Base-by-base conservation (phyloP, 225 moss, liverwort and hornwort species). In the Sphagnum tenellum region DNA sequence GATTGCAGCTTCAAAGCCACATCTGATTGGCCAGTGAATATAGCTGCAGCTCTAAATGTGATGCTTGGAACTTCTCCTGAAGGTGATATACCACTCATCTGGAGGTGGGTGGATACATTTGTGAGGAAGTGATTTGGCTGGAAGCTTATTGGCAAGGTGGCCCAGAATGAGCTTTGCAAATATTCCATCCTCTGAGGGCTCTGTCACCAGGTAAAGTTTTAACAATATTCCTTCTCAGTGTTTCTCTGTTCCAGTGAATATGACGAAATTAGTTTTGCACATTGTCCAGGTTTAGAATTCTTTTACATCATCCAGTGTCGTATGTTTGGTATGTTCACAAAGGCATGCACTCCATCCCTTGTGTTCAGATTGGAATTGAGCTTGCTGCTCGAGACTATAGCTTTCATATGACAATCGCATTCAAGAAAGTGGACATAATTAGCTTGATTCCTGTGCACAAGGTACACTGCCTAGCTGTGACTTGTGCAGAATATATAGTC, bases 381-480 rank as follows among this genome's bases (percentile, higher is more conserved):
- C 77, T 86, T 64, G 82, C 82, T 50, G 79, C 86, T 55, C 73
- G 77, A 49, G 86, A 86, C 60, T 86, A 82, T 45, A 71, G 70
- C 50, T 54, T 86, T 56, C 82, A 86, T 58, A 77, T 79, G 29
- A 51, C 82, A 12, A 73, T 75, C 2, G 79, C 86, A 4, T 86
- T 86, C 47, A 82, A 70, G 72, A 86, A 75, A 63, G 8, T 45
- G 7, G 86, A 86, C 62, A 69, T 86, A 55, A 61, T 86, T 12
- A 86, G 86, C 79, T 82, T 86, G 86, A 77, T 86, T 46, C 86
- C 86, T 3, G 79, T 82, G 12, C 80, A 86, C 58, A 86, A 86
- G 73, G 73, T 73, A 56, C 9, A 29, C 29, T 58, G 58, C 29
- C 44, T 50, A 3, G 12, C 8, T 13, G 45, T 50, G 13, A 3